phyloP scores from a whole-genome alignment of 257 asterid species.

The Solanum sitiens region DNA sequence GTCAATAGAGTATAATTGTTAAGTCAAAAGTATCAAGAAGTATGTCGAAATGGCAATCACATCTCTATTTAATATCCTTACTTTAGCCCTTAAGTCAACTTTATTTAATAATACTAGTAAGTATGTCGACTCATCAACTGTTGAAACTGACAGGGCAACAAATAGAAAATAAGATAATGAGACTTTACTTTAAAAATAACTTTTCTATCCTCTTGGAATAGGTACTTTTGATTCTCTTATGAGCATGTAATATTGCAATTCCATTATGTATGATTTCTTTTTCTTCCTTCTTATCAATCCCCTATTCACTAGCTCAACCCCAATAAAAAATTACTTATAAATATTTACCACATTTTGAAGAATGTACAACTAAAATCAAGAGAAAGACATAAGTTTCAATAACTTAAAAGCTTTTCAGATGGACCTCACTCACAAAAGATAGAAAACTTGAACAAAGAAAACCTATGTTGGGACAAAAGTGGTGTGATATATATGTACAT shows the following conservation, averaged over 20 bases:
- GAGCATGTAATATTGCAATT: background rate
- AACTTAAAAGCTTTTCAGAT: conserved; percentile 21
- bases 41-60: background rate
- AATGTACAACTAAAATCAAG: background rate
- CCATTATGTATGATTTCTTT: background rate
- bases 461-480: background rate
- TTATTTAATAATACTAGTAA: background rate
- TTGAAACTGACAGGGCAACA: background rate
- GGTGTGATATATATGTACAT: conserved; percentile 24
- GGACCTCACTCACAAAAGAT: conserved; percentile 17
- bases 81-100: background rate
- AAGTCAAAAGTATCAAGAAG: background rate
- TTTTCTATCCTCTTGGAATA: background rate
- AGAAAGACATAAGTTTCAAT: conserved; percentile 4
- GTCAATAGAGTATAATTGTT: background rate
- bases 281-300: background rate
- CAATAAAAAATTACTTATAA: background rate
- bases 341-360: background rate
- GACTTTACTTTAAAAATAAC: background rate
- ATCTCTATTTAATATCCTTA: background rate
- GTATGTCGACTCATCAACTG: background rate
- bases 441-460: conserved; percentile 8
- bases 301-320: background rate
- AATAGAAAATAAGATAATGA: background rate
- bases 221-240: background rate